These are phyloP conservation scores for Medicago ruthenica DNA, from an alignment of 306 rosid genomes.

Conservation along the genomic window DNA sequence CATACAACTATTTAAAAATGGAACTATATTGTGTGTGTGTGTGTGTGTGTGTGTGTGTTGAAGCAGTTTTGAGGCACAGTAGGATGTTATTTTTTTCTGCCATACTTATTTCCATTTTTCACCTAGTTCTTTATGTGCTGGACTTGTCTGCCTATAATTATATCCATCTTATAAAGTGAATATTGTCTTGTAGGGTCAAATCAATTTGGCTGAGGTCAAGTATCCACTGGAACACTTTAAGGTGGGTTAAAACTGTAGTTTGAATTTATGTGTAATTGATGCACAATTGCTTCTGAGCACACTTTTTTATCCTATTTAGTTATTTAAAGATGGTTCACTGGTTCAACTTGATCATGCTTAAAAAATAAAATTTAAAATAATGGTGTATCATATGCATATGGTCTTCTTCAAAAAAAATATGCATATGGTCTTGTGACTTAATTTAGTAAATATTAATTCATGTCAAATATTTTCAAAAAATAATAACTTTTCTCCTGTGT, in stretches of 20 bases:
- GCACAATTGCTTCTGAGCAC: constrained; percentile 24
- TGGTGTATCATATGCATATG: constrained; percentile 11
- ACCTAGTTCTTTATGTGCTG: constrained; percentile 36
- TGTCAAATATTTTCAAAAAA: constrained; percentile 11
- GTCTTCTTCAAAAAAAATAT: background rate
- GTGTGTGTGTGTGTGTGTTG: background rate
- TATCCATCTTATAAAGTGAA: constrained; percentile 35
- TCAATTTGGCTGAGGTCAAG: constrained; percentile 83
- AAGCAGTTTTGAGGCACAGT: constrained; percentile 14
- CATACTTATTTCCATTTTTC: constrained; percentile 22
- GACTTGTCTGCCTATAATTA: constrained; percentile 24
- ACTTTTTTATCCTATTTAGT: constrained; percentile 15
- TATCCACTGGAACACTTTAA: constrained; percentile 79
- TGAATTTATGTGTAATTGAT: constrained; percentile 36
- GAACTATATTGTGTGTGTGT: background rate
- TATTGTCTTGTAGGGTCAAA: constrained; percentile 77
- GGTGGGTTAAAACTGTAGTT: constrained; percentile 53
- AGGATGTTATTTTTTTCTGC: constrained; percentile 19
- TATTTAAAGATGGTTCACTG: constrained; percentile 19
- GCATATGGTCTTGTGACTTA: constrained; percentile 21
- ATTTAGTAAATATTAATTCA: constrained; percentile 6
- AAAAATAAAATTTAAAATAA: background rate
- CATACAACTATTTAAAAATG: background rate
- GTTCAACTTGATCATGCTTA: constrained; percentile 29
- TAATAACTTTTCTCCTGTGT: constrained; percentile 7